Evolutionary conservation across 2,329 filamentous ascomycete species (phyloP), one percentile per base, ranked within the genome.

Genomic region (Beauveria medogensis): DNA sequence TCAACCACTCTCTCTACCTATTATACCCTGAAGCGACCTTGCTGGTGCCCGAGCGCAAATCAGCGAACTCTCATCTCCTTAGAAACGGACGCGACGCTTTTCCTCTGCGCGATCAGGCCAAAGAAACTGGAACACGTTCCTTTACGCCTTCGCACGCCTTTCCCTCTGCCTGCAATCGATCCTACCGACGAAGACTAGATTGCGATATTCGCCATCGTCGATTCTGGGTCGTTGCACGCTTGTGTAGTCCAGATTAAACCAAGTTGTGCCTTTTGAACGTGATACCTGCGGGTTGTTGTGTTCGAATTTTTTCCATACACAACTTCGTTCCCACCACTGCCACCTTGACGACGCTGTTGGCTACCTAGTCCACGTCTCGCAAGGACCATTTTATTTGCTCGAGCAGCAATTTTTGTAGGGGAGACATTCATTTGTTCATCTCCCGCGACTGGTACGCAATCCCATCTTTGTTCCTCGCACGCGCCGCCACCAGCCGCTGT

Each of bases 351-450:
- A 64, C 64, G 65, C 66, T 64, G 64, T 50, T 50, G 66, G 62
- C 63, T 65, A 48, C 59, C 16, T 43, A 61, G 65, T 65, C 63
- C 60, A 55, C 60, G 65, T 66, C 55, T 64, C 65, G 61, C 62
- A 65, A 67, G 60, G 65, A 60, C n/a, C 10, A 51, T 3, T 40
- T n/a, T 30, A 47, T 62, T 40, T 60, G 66, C 64, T 66, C 69
- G 72, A 72, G 71, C 75, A 75, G 70, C 69, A 53, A 70, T 70
- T 68, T 66, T 72, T 77, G 76, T 78, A 80, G 91, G 91, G 90
- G 92, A 96, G 89, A 92, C 92, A 96, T 96, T 96, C 77, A 88
- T 75, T 96, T 96, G 92, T 96, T 91, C 80, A 90, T 96, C 92
- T 96, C 91, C 89, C 84, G 77, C 83, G 82, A 75, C 83, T 79